Evolutionary conservation across 768 basidiomycete species (phyloP).

Genomic region (Leccinum longicurvipes): DNA sequence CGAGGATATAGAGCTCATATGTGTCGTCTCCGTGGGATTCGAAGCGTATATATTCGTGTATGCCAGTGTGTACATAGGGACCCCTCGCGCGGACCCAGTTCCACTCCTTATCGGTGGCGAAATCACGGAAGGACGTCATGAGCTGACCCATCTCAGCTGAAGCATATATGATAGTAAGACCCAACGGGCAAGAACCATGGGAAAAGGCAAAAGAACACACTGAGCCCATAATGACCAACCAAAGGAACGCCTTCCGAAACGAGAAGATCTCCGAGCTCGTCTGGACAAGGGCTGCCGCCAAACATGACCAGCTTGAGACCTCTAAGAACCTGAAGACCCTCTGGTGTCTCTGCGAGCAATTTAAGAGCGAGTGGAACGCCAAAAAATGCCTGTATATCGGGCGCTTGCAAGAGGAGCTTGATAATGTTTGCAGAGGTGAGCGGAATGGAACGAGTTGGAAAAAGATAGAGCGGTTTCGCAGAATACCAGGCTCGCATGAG

Average conservation of each 20-base stretch:
- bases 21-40: conserved; percentile 40
- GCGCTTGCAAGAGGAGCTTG: conserved; percentile 34
- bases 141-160: conserved; percentile 36
- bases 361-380: conserved; percentile 40
- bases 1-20: conserved; percentile 47
- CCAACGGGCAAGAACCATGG: neutral
- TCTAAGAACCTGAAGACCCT: conserved; percentile 41
- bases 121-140: conserved; percentile 48
- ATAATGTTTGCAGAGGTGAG: conserved; percentile 46
- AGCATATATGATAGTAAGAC: neutral
- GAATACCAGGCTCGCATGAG: conserved; percentile 44
- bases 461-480: conserved; percentile 40
- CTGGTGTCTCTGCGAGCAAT: conserved; percentile 45
- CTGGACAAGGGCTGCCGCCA: conserved; percentile 51
- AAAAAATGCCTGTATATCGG: conserved; percentile 31
- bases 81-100: conserved; percentile 45
- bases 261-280: conserved; percentile 51
- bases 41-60: conserved; percentile 38
- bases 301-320: conserved; percentile 48
- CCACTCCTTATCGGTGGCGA: conserved; percentile 51
- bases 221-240: conserved; percentile 48
- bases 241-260: conserved; percentile 47
- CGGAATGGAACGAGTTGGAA: conserved; percentile 40
- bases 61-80: conserved; percentile 11
- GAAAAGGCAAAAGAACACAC: conserved; percentile 25